Base-by-base conservation (phyloP, 495 filamentous ascomycete species). In the Hypoxylon rickii region DNA sequence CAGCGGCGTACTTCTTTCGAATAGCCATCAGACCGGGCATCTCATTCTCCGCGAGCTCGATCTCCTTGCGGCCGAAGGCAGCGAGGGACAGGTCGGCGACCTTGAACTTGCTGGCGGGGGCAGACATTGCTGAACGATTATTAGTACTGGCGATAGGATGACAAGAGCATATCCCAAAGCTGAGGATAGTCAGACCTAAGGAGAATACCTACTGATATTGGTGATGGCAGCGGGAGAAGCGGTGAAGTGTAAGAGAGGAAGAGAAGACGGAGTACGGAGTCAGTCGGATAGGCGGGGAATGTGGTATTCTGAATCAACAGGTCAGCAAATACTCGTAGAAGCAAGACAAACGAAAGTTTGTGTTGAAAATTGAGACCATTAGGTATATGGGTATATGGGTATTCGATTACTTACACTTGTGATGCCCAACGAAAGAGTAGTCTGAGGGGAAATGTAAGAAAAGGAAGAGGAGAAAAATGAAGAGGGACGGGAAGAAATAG, bases 31-130 rank as follows among this genome's bases (percentile, higher is more conserved):
- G 85, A 83, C 94, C 93, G 44, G 89, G 89, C 90, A 96, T 96
- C 81, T 96, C 94, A 82, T 96, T 92, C 84, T 98, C 93, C 54
- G 94, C 93, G 64, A 98, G 82, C 76, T 96, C 92, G 69, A 98
- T 97, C 84, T 98, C 94, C 72, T 93, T 92, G 79, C 94, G 94
- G 75, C 94, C 94, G 72, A 98, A 98, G 73, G 94, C 94, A 69
- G 94, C 93, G 71, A 97, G 86, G 70, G 88, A 90, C 76, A 98
- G 89, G 82, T 98, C 94, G 68, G 93, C 90, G 80, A 98, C 92
- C 89, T 97, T 96, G 86, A 87, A 94, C 75, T 89, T 93, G 71
- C 86, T 80, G 64, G 92, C 93, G 75, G 92, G 92, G 70, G 91
- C 87, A 80, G 82, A 70, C 78, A 83, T 87, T 70, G 49, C 55